phyloP scores from a whole-genome alignment of 1,139 yeast species.

The Ogataea hybrid region DNA sequence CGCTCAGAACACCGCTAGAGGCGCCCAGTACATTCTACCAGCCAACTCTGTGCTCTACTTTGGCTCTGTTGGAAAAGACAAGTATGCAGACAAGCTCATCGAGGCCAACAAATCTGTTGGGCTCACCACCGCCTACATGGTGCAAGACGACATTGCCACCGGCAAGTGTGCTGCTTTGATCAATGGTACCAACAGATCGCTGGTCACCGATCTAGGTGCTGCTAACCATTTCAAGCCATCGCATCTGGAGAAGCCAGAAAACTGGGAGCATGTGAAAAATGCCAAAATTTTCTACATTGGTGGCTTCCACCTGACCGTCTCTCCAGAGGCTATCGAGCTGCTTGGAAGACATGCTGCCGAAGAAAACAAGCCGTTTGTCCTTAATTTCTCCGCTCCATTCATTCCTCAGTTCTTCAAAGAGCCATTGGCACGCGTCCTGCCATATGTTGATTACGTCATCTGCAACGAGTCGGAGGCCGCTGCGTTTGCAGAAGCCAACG shows the following conservation, averaged over 20 bases:
- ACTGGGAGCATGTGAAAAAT: conserved; percentile 81
- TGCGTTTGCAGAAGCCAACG: conserved; percentile 87
- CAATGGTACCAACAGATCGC: conserved; percentile 78
- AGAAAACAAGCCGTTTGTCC: conserved; percentile 74
- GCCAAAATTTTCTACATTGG: conserved; percentile 90
- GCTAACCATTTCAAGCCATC: conserved; percentile 94
- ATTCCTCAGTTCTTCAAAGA: conserved; percentile 94
- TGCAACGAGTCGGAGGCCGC: conserved; percentile 98
- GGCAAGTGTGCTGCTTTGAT: conserved; percentile 99
- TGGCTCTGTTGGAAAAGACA: conserved; percentile 95
- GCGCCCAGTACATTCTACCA: conserved; percentile 92
- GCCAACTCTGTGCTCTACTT: conserved; percentile 82
- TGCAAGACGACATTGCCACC: conserved; percentile 73
- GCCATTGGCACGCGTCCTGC: conserved; percentile 74
- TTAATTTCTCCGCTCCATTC: conserved; percentile 96
- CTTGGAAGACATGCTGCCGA: conserved; percentile 91
- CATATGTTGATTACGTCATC: conserved; percentile 87
- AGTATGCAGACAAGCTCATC: conserved; percentile 74
- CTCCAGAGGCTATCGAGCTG: conserved; percentile 88
- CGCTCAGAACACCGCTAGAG: conserved; percentile 98
- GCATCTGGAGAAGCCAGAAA: conserved; percentile 85
- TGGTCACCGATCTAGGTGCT: conserved; percentile 95
- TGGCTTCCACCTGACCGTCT: conserved; percentile 97
- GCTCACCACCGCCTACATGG: conserved; percentile 80
- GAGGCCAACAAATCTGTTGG: conserved; percentile 89